phyloP scores from a whole-genome alignment of 805 yeast genomes.

The Wickerhamiella spandovensis region DNA sequence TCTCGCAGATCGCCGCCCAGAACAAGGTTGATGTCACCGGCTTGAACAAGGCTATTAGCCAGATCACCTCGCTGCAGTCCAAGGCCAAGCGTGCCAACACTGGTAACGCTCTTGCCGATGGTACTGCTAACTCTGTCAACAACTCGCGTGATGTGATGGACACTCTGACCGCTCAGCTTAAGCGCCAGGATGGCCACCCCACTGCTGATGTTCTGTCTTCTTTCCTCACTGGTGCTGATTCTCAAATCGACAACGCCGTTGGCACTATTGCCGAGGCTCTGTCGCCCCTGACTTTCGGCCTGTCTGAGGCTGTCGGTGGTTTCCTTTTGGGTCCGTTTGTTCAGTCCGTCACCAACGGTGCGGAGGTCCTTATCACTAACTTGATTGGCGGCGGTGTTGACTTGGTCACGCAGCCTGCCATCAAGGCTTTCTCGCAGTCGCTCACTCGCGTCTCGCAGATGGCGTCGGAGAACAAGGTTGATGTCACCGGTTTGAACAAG shows the following conservation, averaged over 20 bases:
- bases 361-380: constrained; percentile 20
- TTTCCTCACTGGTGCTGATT: constrained; percentile 22
- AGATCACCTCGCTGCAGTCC: not conserved
- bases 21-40: constrained; percentile 4
- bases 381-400: constrained; percentile 17
- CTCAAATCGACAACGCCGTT: constrained; percentile 21
- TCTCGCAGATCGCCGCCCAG: not conserved
- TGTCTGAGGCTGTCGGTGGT: constrained; percentile 12
- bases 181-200: constrained; percentile 7
- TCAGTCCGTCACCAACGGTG: constrained; percentile 23
- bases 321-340: constrained; percentile 21
- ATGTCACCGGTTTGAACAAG: constrained; percentile 3
- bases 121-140: constrained; percentile 11
- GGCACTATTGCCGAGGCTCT: constrained; percentile 13
- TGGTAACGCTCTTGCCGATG: constrained; percentile 3
- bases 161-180: constrained; percentile 11
- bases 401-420: constrained; percentile 4
- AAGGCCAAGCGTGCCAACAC: not conserved
- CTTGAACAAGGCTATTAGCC: constrained; percentile 1
- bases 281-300: constrained; percentile 13
- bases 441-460: constrained; percentile 9
- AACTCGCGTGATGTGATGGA: constrained; percentile 14
- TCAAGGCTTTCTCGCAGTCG: constrained; percentile 5
- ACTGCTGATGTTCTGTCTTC: constrained; percentile 10
- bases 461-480: constrained; percentile 12